These are phyloP conservation scores for Hypoxylon sp. DNA, from an alignment of 2,329 filamentous ascomycete genomes.

Conservation along the genomic window DNA sequence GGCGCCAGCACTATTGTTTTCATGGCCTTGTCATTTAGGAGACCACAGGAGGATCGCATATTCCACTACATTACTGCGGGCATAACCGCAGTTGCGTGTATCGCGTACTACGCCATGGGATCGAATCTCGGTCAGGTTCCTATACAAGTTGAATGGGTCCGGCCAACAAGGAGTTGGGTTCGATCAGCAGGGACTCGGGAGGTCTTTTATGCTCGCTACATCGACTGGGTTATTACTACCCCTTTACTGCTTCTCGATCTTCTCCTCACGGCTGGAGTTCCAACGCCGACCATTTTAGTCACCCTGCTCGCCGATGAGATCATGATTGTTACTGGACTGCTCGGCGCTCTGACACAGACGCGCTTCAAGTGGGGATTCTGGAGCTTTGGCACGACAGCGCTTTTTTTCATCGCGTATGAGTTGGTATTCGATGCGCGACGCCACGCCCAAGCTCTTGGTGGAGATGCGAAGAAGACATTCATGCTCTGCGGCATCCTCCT, in stretches of 20 bases:
- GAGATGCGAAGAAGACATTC: conserved; percentile 66
- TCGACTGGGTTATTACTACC: conserved; percentile 74
- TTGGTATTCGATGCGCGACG: conserved; percentile 67
- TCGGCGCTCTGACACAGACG: conserved; percentile 73
- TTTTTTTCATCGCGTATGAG: conserved; percentile 72
- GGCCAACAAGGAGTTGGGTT: conserved; percentile 56
- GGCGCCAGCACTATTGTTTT: conserved; percentile 65
- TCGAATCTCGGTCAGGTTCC: conserved; percentile 74
- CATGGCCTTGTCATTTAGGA: conserved; percentile 64
- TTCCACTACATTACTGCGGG: conserved; percentile 75
- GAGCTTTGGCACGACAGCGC: conserved; percentile 65
- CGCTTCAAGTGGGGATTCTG: conserved; percentile 79
- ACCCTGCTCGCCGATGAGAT: conserved; percentile 73
- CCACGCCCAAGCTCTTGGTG: conserved; percentile 68
- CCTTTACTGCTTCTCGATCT: conserved; percentile 73
- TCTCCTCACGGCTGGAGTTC: conserved; percentile 73
- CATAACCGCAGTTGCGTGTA: conserved; percentile 69
- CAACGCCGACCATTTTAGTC: conserved; percentile 73
- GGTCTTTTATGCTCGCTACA: conserved; percentile 76
- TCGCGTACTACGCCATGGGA: conserved; percentile 77
- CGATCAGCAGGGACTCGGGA: conserved; percentile 67
- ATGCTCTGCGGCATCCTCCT: conserved; percentile 69
- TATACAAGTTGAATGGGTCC: conserved; percentile 70
- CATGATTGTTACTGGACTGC: conserved; percentile 76
- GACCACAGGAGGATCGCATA: conserved; percentile 67